Conservation (phyloP, 2,329 filamentous ascomycete species). For the Cercospora janseana region DNA sequence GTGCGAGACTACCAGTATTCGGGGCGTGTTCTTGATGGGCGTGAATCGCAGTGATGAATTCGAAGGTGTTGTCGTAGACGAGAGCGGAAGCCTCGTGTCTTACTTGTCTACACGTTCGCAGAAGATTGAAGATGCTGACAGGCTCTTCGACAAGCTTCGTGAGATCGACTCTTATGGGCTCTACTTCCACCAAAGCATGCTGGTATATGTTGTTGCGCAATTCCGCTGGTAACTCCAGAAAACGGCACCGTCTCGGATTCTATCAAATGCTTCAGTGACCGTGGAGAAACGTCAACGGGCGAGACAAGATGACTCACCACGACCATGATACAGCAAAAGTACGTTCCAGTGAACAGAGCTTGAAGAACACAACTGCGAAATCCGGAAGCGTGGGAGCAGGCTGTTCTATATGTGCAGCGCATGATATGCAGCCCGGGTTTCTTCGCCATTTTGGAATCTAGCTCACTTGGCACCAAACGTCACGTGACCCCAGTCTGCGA, state of each 20-base stretch:
- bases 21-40: not conserved
- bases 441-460: slow-evolving; percentile 2
- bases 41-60: slow-evolving; percentile 10
- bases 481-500: not conserved
- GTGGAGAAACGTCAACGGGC: too few species aligned
- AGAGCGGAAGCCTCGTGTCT: not conserved
- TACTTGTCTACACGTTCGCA: slow-evolving; percentile 8
- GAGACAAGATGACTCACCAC: too few species aligned
- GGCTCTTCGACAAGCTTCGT: not conserved
- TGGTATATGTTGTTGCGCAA: slow-evolving; percentile 8
- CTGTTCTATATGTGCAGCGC: slow-evolving; percentile 2
- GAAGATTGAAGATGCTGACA: not conserved
- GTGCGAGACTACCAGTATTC: not conserved
- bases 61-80: slow-evolving; percentile 10
- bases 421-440: slow-evolving; percentile 6
- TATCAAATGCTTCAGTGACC: too few species aligned
- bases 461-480: not conserved
- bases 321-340: too few species aligned
- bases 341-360: not conserved
- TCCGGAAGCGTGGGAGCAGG: not conserved
- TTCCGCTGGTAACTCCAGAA: slow-evolving; percentile 2
- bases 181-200: not conserved
- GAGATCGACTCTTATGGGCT: slow-evolving; percentile 6
- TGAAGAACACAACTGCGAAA: not conserved
- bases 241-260: slow-evolving; percentile 1